phyloP scores from a whole-genome alignment of 2,329 filamentous ascomycete species.

The Fusarium udum region DNA sequence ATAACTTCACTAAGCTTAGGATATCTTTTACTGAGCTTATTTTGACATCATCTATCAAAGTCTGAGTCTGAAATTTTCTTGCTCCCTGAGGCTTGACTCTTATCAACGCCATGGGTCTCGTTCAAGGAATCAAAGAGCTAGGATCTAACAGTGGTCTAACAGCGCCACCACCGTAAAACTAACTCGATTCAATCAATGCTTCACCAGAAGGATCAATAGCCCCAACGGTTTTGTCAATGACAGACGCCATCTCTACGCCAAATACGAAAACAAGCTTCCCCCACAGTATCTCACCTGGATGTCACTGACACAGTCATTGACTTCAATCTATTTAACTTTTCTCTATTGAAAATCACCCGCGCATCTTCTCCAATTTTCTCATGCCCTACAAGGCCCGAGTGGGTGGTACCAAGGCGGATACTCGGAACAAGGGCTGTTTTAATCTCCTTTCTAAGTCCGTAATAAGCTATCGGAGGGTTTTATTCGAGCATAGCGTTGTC shows the following conservation, averaged over 20 bases:
- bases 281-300: neutral
- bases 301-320: neutral
- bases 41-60: too few relatives aligned
- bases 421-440: constrained; percentile 5
- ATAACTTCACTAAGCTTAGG: neutral
- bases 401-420: constrained; percentile 8
- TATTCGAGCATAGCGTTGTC: constrained; percentile 17
- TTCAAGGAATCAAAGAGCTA: neutral
- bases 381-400: constrained; percentile 3
- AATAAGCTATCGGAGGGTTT: constrained; percentile 8
- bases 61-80: neutral
- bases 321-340: neutral
- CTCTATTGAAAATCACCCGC: neutral
- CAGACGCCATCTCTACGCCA: neutral
- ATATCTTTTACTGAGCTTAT: neutral
- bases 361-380: neutral
- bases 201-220: constrained; percentile 10
- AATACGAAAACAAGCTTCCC: neutral
- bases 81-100: neutral
- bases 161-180: constrained; percentile 6
- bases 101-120: neutral
- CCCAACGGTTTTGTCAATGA: neutral
- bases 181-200: constrained; percentile 8
- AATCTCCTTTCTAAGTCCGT: constrained; percentile 22
- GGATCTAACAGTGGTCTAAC: neutral